Conservation (phyloP, 75 land plant species). For the Adiantum capillusveneris region DNA sequence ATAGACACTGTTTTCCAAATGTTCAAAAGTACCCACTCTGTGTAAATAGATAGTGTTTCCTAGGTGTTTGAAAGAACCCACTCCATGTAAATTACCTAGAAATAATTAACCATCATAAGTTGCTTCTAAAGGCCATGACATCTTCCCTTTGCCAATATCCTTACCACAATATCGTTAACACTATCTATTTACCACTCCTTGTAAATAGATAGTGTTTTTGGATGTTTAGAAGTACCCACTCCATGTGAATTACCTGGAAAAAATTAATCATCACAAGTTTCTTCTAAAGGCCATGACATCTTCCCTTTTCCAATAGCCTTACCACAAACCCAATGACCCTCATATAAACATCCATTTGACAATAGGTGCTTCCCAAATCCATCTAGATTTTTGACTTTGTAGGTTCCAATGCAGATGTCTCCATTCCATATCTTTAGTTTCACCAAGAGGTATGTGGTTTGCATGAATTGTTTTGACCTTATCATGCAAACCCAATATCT, state of each 20-base stretch:
- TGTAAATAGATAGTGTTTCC: no score
- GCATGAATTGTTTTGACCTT: no score
- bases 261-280: conserved; percentile 64
- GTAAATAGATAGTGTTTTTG: no score
- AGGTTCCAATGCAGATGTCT: conserved; percentile 17
- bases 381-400: conserved; percentile 39
- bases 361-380: conserved; percentile 60
- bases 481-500: no score
- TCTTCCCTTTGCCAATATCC: conserved; percentile 44
- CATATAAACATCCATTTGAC: conserved; percentile 68
- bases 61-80: no score
- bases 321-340: conserved; percentile 57
- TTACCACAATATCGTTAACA: no score
- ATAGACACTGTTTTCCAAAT: conserved; percentile 44
- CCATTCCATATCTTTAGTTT: no score
- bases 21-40: no score
- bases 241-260: conserved; percentile 69
- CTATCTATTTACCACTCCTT: no score
- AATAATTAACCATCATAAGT: conserved; percentile 63
- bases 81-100: conserved; percentile 73
- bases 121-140: conserved; percentile 51
- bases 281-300: conserved; percentile 47
- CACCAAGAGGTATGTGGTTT: no score
- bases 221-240: no score
- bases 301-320: conserved; percentile 50